Base-by-base conservation (phyloP, 2,329 filamentous ascomycete species). In the Acephala macrosclerotiorum region DNA sequence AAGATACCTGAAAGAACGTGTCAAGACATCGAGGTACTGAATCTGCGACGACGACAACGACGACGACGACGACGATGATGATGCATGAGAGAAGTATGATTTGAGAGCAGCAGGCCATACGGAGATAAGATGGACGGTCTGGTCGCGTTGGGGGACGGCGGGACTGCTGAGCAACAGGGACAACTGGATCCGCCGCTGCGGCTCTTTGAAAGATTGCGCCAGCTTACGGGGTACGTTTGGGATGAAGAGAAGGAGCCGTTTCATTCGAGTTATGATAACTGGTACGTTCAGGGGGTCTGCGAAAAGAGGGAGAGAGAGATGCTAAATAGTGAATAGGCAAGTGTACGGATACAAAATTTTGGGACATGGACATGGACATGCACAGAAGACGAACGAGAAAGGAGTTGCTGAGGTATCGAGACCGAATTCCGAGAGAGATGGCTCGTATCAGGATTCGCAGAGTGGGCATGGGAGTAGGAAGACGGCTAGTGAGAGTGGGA, bases 231-330 rank as follows among this genome's bases (percentile, higher is more conserved):
- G 61, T 94, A 93, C 76, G 87, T 85, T 7, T 94, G 91, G 91
- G 90, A 94, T 77, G 90, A 92, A 71, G 83, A 85, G 16, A 77
- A 75, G 64, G 78, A 79, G 29, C 86, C 87, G 12, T 81, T 85
- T 63, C 88, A 89, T 75, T 86, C 86, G 59, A 93, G 89, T 73
- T 97, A 97, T 79, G 93, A 96, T 77, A 94, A 94, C 81, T 98
- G 94, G 93, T 89, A 81, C 73, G 79, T 74, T 49, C 53, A 45
- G 26, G 9, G 11, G 49, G 9, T 29, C 3, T 8, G 45, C 7
- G 18, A 29, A n/a, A n/a, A n/a, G n/a, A n/a, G n/a, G n/a, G 49
- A 2, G 26, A 53, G 40, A 18, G 18, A 16, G 18, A 56, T 35
- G 42, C 60, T 65, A 35, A 55, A 25, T 33, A 25, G 42, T 49